Base-by-base conservation (phyloP, 2,329 filamentous ascomycete genomes). In the Volutella citrinella region DNA sequence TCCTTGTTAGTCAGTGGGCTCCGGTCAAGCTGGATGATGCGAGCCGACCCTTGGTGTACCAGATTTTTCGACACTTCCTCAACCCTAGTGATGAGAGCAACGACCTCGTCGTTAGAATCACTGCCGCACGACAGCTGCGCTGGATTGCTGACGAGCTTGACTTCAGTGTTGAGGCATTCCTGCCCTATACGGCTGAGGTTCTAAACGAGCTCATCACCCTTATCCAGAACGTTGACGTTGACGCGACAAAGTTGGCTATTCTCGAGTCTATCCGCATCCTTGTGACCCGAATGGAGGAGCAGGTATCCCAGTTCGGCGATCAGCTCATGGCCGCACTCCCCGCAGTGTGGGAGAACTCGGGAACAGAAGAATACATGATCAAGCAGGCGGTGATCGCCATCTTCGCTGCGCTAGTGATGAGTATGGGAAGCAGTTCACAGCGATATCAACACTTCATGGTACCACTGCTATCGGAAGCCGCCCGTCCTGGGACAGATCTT, bases 301-400 rank as follows among this genome's bases (percentile, higher is more conserved):
- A 86, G 45, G 82, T 81, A 3, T 63, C 70, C 2, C 71, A 71
- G 27, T 82, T 82, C 42, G 87, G 87, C 6, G 87, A 95, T 51
- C 79, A 83, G 40, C 85, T 98, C 40, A 83, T 98, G 60, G 71
- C 78, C 2, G 76, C 89, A 10, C 71, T 97, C 7, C 90, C 91
- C 0, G 72, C 73, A 5, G 71, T 97, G 1, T 98, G 93, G 93
- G 82, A 87, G 40, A 78, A 82, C 32, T 88, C 87, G 4, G 87
- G 83, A 1, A 63, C 68, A 3, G 84, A 95, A 40, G 87, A 93
- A 53, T 87, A 89, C 62, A 78, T 97, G 60, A 85, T 96, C 71
- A 97, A 97, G 61, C 90, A 96, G 62, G 82, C 88, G 2, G 89
- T 97, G 32, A 75, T 97, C 37, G 87, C 85, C 4, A 84, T 97